Evolutionary conservation across 75 land plant genomes (phyloP), one percentile per base, ranked within the genome.

Genomic region (Picea glauca): DNA sequence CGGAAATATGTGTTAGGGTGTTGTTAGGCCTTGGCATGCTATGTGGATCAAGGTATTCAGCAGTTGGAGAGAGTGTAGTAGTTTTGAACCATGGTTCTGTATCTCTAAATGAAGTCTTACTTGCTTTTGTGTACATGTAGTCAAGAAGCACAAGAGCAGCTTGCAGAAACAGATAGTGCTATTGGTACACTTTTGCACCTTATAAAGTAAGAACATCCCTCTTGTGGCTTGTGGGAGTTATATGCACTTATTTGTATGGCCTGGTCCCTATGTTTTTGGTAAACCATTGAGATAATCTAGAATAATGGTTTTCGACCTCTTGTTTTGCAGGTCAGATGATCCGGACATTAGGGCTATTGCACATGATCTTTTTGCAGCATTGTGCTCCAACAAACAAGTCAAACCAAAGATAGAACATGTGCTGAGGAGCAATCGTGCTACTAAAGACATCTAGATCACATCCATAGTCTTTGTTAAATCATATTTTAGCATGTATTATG

Each of bases 1-100:
- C 84, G 30, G 86, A 84, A 80, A 66, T 84, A 72, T 84, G 86
- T 82, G 85, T 84, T 43, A 81, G 86, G 60, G 77, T 67, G 35
- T 61, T 84, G 46, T 61, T 84, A 58, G 86, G 76, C 58, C 64
- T 84, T 46, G 86, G 86, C 64, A 84, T 84, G 83, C 74, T 84
- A 23, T 84, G 86, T 78, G 86, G 86, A 11, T 84, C 86, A 20
- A 84, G 86, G 86, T 84, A 77, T 57, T n/a, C 3, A 18, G 8
- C 58, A 40, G 60, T 20, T 72, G 54, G 73, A 43, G 21, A n/a
- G 12, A 50, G 54, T 21, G 59, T n/a, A 31, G 35, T 33, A 20
- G 57, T 80, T 58, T 21, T n/a, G 57, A 62, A 32, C 15, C 62
- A 80, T 76, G 13, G 18, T 76, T 77, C 26, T 58, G 18, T 77